Evolutionary conservation across 257 asterid genomes (phyloP), one percentile per base, ranked within the genome.

Genomic region (Plectranthus barbatus): DNA sequence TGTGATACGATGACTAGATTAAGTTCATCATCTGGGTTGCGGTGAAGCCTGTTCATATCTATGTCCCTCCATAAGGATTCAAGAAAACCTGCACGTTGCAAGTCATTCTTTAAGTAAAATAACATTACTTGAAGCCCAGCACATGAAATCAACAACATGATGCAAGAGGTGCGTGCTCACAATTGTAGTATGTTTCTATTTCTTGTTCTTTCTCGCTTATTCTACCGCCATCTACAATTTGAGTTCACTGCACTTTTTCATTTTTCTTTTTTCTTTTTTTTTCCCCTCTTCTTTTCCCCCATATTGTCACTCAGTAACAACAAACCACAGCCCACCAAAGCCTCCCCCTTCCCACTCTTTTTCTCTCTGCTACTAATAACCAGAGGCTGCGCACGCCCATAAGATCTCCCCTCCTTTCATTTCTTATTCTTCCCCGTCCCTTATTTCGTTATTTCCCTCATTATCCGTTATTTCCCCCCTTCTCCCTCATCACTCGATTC

Each of bases 31-130:
- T 77, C 17, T 5, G 75, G 56, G 40, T 74, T 70, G 0, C 65
- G 77, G 45, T 71, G 75, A 21, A 83, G 83, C 79, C 90, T 73
- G 69, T 73, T 71, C 86, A 83, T 78, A 44, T 80, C 90, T 65
- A 83, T 83, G 76, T 83, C 90, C 83, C 90, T 80, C 90, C 90
- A 83, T 36, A 83, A 49, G 23, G 86, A 80, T 73, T 83, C 90
- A 11, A 83, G 86, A 72, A 83, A 83, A 72, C 78, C 90, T 83
- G 84, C 76, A 71, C 18, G n/a, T 24, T 31, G 58, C 3, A 23
- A 61, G 37, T 15, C 13, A 67, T 29, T 42, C 52, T 51, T 64
- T 15, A 66, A 26, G 31, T 26, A 26, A 26, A 26, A 26, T 26
- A 26, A 26, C 31, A 26, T 26, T 26, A 26, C 31, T 26, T 26